A percentile compares a stretch with the other conserved stretches of the same genome.
These are phyloP conservation scores for Artemisia tridentata DNA, from an alignment of 129 eudicot species.

Conservation along the genomic window DNA sequence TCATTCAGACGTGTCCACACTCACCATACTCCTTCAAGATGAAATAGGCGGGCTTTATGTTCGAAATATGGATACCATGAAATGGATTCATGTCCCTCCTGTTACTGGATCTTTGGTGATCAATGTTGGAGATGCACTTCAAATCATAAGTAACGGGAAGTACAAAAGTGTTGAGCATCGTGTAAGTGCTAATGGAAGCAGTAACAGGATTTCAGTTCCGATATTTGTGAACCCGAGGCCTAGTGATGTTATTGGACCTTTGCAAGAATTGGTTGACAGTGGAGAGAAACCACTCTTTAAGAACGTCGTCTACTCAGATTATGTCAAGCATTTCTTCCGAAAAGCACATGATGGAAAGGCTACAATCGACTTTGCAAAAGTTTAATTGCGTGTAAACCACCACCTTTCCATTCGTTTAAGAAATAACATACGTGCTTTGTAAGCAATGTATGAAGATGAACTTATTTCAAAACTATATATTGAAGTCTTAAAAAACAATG, in stretches of 20 bases:
- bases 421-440: no score
- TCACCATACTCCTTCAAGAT: slow-evolving; percentile 4
- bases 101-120: slow-evolving; percentile 9
- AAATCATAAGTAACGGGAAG: slow-evolving; percentile 14
- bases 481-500: not conserved
- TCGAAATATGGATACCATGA: not conserved
- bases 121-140: slow-evolving; percentile 4
- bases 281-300: slow-evolving; percentile 7
- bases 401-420: no score
- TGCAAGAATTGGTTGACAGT: not conserved
- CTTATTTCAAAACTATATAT: not conserved
- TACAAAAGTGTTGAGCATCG: slow-evolving; percentile 16
- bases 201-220: slow-evolving; percentile 13
- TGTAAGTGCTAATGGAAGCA: slow-evolving; percentile 7
- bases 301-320: not conserved
- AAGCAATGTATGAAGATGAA: no score
- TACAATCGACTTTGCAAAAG: slow-evolving; percentile 4
- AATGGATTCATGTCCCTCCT: slow-evolving; percentile 11
- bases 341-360: slow-evolving; percentile 16
- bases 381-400: not conserved
- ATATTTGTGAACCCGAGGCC: slow-evolving; percentile 13
- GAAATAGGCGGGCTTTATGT: slow-evolving; percentile 4
- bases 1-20: slow-evolving; percentile 6
- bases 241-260: slow-evolving; percentile 9
- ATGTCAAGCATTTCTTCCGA: slow-evolving; percentile 3